Evolutionary conservation across 768 basidiomycete species (phyloP), one percentile per base, ranked within the genome.

Genomic region (Boletus rex-veris): DNA sequence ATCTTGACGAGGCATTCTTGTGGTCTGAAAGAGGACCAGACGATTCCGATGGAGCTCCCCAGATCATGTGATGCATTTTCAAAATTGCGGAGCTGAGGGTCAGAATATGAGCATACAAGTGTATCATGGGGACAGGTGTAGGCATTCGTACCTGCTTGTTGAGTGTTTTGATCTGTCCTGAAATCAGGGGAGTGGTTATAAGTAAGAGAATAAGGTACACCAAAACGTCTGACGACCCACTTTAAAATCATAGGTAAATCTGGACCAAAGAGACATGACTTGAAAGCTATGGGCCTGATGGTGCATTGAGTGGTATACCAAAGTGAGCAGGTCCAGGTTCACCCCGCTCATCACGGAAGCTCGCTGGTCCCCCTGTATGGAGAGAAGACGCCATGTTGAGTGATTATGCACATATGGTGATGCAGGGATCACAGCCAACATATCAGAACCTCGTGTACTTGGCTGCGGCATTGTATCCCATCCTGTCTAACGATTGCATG

Each of bases 401-500:
- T 38, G 38, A 40, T 54, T 48, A 36, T 9, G 38, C 9, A 41
- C 35, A 28, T 18, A 52, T 48, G 55, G 53, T 16, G 54, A 59
- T 35, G 52, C 38, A 21, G 47, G 45, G 11, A 57, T 50, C 12
- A 46, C 52, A 37, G 54, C 11, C 2, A 49, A 33, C 30, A 37
- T 18, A 11, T 52, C 58, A 40, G 60, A 68, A 30, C 36, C 60
- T 71, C 15, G 80, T 80, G 49, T 74, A 75, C 47, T 72, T 60
- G 21, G 68, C 31, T 14, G 74, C 77, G 35, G 81, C 82, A 16
- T 75, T 75, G 33, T 78, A 75, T 1, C 85, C 86, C 60, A 83
- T 73, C 16, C 84, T 84, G 2, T 85, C 82, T 3, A 87, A 64
- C 7, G 79, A 78, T 63, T 80, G 79, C 77, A 88, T 79, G 18